Evolutionary conservation across 2,329 filamentous ascomycete species (phyloP), one percentile per base, ranked within the genome.

Genomic region (Fusarium sp.): DNA sequence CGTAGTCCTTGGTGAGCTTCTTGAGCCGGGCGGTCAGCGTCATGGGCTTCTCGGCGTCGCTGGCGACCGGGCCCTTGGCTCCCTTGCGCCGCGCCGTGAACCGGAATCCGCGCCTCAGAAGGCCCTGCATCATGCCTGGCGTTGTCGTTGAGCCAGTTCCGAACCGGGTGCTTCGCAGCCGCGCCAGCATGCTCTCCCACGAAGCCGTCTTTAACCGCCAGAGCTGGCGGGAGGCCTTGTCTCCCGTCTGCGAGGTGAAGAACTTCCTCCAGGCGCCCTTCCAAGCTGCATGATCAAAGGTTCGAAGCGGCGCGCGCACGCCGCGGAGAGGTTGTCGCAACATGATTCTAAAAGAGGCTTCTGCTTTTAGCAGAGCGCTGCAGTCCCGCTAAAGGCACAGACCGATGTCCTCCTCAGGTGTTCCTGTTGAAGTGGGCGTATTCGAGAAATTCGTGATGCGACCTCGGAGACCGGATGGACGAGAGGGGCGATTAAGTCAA

Each of bases 1-100:
- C 96, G 79, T 99, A 99, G 79, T 98, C 95, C 69, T 90, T 89
- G 3, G 91, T 93, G 49, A 99, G 86, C 77, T 92, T 93, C 80
- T 90, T 93, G 77, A 98, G 82, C 25, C 91, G 87, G 68, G 89
- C 89, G 2, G 90, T 90, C 42, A 96, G 79, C 7, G 89, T 87
- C 11, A 82, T 79, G 9, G 69, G 73, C 69, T 77, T 64, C 40
- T 73, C 63, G 9, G 68, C 65, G 49, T 74, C 65, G 4, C 67
- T 68, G 34, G 68, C 68, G 14, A 66, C 65, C 11, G 70, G 58
- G n/a, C 69, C 69, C 34, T 73, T 71, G 50, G 67, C 74, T 50
- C 74, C 69, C 60, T 76, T 72, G 59, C 70, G 71, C 73, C 78
- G 79, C 4, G 78, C 67, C 2, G 79, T 78, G 62, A 78, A 80